A percentile compares a stretch with the other conserved stretches of the same genome.
phyloP scores from a whole-genome alignment of 257 asterid species.

The Penstemon barbatus region DNA sequence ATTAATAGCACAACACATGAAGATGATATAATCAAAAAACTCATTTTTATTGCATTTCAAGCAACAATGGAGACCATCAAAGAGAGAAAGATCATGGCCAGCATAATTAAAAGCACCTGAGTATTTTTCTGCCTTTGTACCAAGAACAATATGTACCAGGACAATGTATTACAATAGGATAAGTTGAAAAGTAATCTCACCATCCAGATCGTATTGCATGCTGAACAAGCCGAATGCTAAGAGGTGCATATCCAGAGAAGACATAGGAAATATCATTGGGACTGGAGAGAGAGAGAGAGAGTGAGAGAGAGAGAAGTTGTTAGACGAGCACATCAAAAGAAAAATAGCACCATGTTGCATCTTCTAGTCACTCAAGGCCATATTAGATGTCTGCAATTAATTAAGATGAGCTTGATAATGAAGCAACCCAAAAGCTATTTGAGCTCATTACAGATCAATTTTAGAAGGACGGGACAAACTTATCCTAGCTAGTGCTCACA shows the following conservation, averaged over 20 bases:
- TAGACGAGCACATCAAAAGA: constrained; percentile 14
- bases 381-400: constrained; percentile 5
- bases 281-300: constrained; percentile 39
- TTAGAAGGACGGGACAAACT: not conserved
- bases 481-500: not conserved
- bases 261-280: constrained; percentile 92
- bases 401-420: constrained; percentile 2
- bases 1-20: constrained; percentile 1
- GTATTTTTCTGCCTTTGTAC: constrained; percentile 8
- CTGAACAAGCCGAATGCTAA: constrained; percentile 91
- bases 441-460: not conserved
- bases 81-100: constrained; percentile 10
- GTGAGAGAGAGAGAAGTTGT: constrained; percentile 23
- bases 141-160: constrained; percentile 5
- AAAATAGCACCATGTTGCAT: constrained; percentile 15
- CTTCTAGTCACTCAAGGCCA: not conserved
- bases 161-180: constrained; percentile 3
- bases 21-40: not conserved
- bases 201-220: constrained; percentile 95
- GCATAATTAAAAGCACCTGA: constrained; percentile 17
- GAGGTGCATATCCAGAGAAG: constrained; percentile 98
- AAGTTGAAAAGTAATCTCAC: constrained; percentile 49
- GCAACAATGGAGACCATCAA: constrained; percentile 9
- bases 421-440: not conserved
- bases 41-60: constrained; percentile 7